Conservation (phyloP, 805 yeast genomes). For the Candida oleophila region DNA sequence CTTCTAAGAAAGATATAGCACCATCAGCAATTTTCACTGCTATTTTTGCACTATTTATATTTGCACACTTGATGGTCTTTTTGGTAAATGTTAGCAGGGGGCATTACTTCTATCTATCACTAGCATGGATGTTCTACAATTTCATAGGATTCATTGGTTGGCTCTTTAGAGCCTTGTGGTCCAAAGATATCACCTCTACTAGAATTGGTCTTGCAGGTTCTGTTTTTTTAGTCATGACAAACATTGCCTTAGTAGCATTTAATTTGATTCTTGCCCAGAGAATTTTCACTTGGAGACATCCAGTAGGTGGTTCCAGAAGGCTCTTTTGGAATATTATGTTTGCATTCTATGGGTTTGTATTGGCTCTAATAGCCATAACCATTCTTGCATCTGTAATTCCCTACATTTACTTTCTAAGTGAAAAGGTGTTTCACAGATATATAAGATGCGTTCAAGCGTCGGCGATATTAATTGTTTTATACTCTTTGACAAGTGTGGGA, state of each 20-base stretch:
- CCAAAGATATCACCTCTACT: conserved; percentile 44
- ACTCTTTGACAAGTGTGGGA: conserved; percentile 50
- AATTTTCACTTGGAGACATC: conserved; percentile 75
- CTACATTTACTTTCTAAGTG: conserved; percentile 52
- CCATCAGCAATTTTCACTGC: conserved; percentile 61
- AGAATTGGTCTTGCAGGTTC: conserved; percentile 56
- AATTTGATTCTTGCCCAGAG: conserved; percentile 70
- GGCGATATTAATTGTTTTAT: conserved; percentile 33
- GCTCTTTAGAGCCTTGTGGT: conserved; percentile 59
- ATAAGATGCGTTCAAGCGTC: conserved; percentile 52
- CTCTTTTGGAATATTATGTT: conserved; percentile 53
- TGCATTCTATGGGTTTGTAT: conserved; percentile 50
- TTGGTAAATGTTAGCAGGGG: conserved; percentile 49
- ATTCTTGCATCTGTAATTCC: conserved; percentile 63
- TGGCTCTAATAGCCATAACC: conserved; percentile 64
- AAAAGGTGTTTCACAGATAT: conserved; percentile 47
- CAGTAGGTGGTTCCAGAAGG: conserved; percentile 58
- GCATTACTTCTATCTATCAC: conserved; percentile 56
- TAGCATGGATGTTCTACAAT: conserved; percentile 55
- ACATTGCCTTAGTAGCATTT: conserved; percentile 56
- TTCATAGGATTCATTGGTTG: conserved; percentile 57
- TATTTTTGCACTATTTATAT: conserved; percentile 45
- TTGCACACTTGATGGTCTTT: conserved; percentile 49
- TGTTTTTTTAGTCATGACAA: conserved; percentile 56
- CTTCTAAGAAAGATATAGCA: conserved; percentile 49